Conservation (phyloP, 2,329 filamentous ascomycete species). For the Keithomyces neogunnii region DNA sequence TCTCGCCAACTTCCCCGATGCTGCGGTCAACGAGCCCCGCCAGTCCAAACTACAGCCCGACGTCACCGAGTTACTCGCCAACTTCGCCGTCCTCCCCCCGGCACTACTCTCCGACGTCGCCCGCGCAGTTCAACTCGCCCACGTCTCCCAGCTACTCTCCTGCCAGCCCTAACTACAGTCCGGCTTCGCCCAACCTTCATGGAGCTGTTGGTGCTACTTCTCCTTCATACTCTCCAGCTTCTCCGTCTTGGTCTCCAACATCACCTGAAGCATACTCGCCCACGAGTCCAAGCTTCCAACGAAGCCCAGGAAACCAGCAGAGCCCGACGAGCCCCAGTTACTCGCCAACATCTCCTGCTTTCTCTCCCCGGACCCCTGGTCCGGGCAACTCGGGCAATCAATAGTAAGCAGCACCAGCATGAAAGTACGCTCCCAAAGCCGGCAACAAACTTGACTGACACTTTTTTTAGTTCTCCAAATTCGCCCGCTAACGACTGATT, state of each 20-base stretch:
- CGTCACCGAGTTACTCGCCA: slow-evolving; percentile 57
- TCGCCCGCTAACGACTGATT: slow-evolving; percentile 32
- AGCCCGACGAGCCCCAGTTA: slow-evolving; percentile 64
- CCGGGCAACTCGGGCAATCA: slow-evolving; percentile 34
- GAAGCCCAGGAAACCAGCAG: slow-evolving; percentile 42
- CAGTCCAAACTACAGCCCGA: slow-evolving; percentile 56
- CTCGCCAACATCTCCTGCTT: slow-evolving; percentile 52
- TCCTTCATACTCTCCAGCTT: slow-evolving; percentile 60
- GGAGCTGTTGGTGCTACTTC: slow-evolving; percentile 35
- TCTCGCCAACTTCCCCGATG: slow-evolving; percentile 54
- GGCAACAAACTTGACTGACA: slow-evolving; percentile 16
- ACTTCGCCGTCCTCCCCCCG: slow-evolving; percentile 48
- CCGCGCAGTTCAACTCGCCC: slow-evolving; percentile 62
- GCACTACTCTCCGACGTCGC: slow-evolving; percentile 63
- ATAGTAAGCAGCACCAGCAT: slow-evolving; percentile 21
- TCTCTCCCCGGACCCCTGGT: slow-evolving; percentile 37
- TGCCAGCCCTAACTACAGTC: slow-evolving; percentile 63
- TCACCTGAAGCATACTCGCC: slow-evolving; percentile 58
- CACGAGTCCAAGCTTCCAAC: slow-evolving; percentile 52
- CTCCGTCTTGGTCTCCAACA: slow-evolving; percentile 71
- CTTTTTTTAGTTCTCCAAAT: slow-evolving; percentile 32
- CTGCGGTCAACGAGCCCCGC: slow-evolving; percentile 46
- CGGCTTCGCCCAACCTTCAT: slow-evolving; percentile 51
- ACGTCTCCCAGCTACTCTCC: slow-evolving; percentile 67
- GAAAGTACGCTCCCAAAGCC: neutral